These are phyloP conservation scores for Blechomonas ayalai DNA, from an alignment of 208 protist genomes.

Conservation along the genomic window DNA sequence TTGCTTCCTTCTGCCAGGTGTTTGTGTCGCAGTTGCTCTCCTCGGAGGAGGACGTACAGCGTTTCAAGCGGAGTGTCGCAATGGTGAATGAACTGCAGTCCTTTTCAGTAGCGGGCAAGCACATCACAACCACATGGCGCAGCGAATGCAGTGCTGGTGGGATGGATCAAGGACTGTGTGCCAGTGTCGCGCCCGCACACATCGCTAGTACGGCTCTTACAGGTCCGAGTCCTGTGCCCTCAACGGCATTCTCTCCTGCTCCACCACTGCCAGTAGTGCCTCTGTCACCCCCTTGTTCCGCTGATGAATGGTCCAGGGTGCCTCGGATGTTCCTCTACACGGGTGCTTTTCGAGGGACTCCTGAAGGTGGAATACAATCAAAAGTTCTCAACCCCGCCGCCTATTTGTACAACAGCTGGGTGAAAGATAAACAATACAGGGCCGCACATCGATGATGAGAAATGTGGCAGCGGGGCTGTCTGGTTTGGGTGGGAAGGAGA, in stretches of 20 bases:
- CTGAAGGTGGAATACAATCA: no score
- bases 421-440: constrained; percentile 13
- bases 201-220: no score
- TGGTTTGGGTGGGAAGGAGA: neutral
- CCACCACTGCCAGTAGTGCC: no score
- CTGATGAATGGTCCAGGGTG: no score
- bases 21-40: constrained; percentile 13
- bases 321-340: neutral
- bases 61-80: constrained; percentile 6
- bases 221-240: no score
- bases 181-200: no score
- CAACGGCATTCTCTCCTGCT: no score
- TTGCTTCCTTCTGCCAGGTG: constrained; percentile 2
- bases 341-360: neutral
- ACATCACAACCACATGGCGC: no score
- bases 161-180: no score
- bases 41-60: constrained; percentile 5
- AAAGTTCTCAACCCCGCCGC: constrained; percentile 20
- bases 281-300: no score
- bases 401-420: constrained; percentile 37
- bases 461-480: neutral
- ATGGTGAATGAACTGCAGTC: constrained; percentile 14
- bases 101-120: no score
- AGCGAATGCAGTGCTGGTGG: no score
- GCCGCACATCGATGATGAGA: constrained; percentile 2